Percentiles rank a stretch among this genome's conserved stretches.
phyloP scores from a whole-genome alignment of 2,329 filamentous ascomycete species.

The Madurella mycetomatis region DNA sequence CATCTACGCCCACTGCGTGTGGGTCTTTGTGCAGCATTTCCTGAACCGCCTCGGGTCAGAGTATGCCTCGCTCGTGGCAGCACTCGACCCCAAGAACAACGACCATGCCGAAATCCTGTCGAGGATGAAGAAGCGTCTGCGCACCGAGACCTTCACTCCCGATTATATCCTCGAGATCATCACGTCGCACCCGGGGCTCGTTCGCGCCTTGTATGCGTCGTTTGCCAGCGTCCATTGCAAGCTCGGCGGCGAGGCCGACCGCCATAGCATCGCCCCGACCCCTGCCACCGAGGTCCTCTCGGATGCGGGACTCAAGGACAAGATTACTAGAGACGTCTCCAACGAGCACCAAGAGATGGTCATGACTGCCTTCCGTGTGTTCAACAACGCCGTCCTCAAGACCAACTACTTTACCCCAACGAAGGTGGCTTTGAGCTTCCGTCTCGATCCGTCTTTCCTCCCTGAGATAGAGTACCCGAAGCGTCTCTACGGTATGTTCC shows the following conservation, averaged over 20 bases:
- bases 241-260: conserved; percentile 48
- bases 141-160: conserved; percentile 94
- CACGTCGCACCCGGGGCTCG: conserved; percentile 78
- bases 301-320: conserved; percentile 66
- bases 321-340: conserved; percentile 72
- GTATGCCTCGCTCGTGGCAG: conserved; percentile 78
- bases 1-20: conserved; percentile 94
- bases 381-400: conserved; percentile 91
- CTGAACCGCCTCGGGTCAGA: conserved; percentile 90
- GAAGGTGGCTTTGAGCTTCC: conserved; percentile 96
- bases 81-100: conserved; percentile 76
- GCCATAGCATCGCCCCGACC: conserved; percentile 50
- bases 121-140: conserved; percentile 91
- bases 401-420: conserved; percentile 97
- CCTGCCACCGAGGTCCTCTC: conserved; percentile 65
- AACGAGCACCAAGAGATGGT: conserved; percentile 99
- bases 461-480: conserved; percentile 90
- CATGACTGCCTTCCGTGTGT: conserved; percentile 92
- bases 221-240: conserved; percentile 83
- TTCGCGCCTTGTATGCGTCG: conserved; percentile 82
- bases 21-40: conserved; percentile 98
- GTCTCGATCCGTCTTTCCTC: conserved; percentile 82
- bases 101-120: conserved; percentile 81
- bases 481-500: conserved; percentile 95
- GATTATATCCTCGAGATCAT: conserved; percentile 99